Evolutionary conservation across 75 land plant genomes (phyloP), one percentile per base, ranked within the genome.

Genomic region (Selaginella tamariscina): DNA sequence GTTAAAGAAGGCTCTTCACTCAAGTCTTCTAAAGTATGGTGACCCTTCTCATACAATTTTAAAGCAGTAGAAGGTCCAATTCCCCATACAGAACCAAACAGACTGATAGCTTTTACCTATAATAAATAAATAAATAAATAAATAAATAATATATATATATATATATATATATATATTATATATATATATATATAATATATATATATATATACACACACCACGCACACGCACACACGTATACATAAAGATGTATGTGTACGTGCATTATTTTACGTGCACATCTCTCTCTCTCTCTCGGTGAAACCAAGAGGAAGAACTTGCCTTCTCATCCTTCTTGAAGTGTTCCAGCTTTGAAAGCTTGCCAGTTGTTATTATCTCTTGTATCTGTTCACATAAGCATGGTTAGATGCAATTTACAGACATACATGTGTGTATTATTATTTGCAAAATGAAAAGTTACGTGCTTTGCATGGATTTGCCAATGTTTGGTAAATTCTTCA

Each of bases 51-150:
- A 79, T 85, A 90, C 2, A 90, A 71, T 68, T 85, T 90, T 67
- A 78, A 69, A 44, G 99, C 99, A 69, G 91, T 95, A 22, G 88
- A 82, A 29, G 99, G 96, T 39, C 99, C 99, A 78, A 95, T 87
- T 5, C 99, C 99, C 99, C 99, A 95, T 31, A 95, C 90, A 54
- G 94, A 88, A 15, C 85, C 88, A 84, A 95, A 90, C 22, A 85
- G 75, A 32, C 65, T 66, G n/a, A 87, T 68, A 27, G 84, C 78
- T n/a, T 71, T 66, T 30, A 87, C 88, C 98, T 89, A 68, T 23
- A 72, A 24, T 66, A 11, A 66, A 1, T 0, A 67, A 65, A 23
- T 11, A 0, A 27, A 68, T 18, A 1, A 24, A 62, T 27, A 1
- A 18, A 63, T 27, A 60, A 60, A 24, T 24, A 8, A 20, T 24